Conservation (phyloP, 208 protist species). For the Willaertia magna region DNA sequence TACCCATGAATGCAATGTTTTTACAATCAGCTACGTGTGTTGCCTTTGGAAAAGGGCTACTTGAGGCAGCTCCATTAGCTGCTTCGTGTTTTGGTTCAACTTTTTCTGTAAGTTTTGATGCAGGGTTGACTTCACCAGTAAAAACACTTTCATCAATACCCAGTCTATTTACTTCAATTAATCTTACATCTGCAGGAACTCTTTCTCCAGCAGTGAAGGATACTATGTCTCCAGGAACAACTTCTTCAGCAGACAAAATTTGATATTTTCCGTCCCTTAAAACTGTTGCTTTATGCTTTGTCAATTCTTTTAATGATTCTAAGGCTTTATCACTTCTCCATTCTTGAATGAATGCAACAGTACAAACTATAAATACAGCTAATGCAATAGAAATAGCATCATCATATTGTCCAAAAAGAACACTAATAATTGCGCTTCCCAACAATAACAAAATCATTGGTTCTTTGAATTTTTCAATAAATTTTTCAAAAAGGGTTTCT, state of each 20-base stretch:
- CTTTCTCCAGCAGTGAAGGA: background rate
- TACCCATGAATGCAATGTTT: slow-evolving; percentile 84
- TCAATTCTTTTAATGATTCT: background rate
- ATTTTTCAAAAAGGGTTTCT: background rate
- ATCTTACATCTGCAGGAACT: background rate
- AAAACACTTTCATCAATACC: background rate
- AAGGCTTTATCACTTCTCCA: background rate
- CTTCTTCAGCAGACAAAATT: slow-evolving; percentile 5
- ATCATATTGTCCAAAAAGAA: slow-evolving; percentile 2
- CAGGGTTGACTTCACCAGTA: slow-evolving; percentile 45
- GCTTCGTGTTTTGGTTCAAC: background rate
- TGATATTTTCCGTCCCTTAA: slow-evolving; percentile 15
- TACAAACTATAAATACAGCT: background rate
- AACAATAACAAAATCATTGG: slow-evolving; percentile 6
- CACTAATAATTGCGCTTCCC: background rate
- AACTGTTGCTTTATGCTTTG: background rate
- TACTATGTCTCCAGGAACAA: background rate
- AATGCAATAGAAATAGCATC: background rate
- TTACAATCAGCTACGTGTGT: background rate
- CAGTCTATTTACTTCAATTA: background rate
- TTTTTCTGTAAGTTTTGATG: slow-evolving; percentile 20
- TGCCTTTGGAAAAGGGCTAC: background rate
- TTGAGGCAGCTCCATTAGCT: background rate
- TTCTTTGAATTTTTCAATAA: slow-evolving; percentile 9
- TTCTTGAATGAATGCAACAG: slow-evolving; percentile 5